Conservation (phyloP, 768 basidiomycete species). For the Pleurotus tuber-regium region DNA sequence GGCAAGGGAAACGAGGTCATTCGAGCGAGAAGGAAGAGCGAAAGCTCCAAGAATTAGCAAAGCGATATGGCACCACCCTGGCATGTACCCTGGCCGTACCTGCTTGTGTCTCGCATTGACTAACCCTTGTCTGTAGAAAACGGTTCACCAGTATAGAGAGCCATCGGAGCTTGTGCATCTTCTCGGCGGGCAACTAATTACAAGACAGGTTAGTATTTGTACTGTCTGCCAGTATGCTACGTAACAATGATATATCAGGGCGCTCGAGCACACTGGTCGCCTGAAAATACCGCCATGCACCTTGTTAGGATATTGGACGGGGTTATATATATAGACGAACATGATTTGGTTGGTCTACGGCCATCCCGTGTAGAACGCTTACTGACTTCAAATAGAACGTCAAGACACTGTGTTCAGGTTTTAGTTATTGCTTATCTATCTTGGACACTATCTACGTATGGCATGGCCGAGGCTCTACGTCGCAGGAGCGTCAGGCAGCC, state of each 20-base stretch:
- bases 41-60: constrained; percentile 69
- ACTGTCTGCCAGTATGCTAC: background rate
- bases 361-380: constrained; percentile 8
- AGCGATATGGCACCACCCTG: constrained; percentile 64
- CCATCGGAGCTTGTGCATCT: constrained; percentile 57
- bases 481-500: constrained; percentile 60
- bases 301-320: constrained; percentile 52
- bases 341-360: constrained; percentile 54
- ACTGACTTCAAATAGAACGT: constrained; percentile 38
- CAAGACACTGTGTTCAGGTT: constrained; percentile 79
- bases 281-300: constrained; percentile 84
- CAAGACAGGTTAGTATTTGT: constrained; percentile 58
- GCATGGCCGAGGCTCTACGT: constrained; percentile 71
- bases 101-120: constrained; percentile 7
- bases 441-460: constrained; percentile 75
- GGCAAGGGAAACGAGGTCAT: constrained; percentile 59
- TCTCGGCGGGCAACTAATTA: constrained; percentile 70
- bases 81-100: constrained; percentile 36
- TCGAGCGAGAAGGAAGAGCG: constrained; percentile 59
- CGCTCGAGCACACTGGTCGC: constrained; percentile 67
- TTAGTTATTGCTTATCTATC: constrained; percentile 74
- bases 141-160: constrained; percentile 61
- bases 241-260: constrained; percentile 43
- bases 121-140: constrained; percentile 29
- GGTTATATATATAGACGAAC: constrained; percentile 64